Evolutionary conservation across 352 stramenopile genomes (phyloP).

Genomic region (Blastocystis sp.): DNA sequence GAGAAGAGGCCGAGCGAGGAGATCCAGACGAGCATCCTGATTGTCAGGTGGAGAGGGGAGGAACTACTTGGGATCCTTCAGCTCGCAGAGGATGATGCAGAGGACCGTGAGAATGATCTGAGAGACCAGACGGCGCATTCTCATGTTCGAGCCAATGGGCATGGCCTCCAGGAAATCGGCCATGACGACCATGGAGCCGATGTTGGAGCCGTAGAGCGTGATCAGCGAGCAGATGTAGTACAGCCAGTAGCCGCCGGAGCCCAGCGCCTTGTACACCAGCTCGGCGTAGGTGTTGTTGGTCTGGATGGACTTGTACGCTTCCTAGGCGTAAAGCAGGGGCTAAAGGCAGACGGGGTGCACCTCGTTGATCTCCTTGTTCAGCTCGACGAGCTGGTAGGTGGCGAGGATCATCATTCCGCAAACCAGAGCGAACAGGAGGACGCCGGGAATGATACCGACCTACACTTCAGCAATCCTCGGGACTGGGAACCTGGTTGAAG

Average conservation of each 20-base stretch:
- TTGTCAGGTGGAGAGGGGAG: neutral
- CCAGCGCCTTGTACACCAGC: conserved; percentile 55
- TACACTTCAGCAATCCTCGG: neutral
- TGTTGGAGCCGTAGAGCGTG: conserved; percentile 64
- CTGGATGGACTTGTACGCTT: conserved; percentile 22
- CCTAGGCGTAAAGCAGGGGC: conserved; percentile 10
- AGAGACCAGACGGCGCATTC: conserved; percentile 35
- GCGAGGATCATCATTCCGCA: conserved; percentile 65
- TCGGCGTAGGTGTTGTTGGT: conserved; percentile 66
- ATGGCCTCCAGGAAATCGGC: conserved; percentile 50
- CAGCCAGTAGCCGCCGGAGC: conserved; percentile 54
- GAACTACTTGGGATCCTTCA: conserved; percentile 59
- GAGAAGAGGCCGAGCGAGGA: conserved; percentile 65
- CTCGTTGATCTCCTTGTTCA: conserved; percentile 58
- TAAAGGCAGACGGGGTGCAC: conserved; percentile 6
- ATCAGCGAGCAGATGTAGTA: conserved; percentile 66
- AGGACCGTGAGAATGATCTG: conserved; percentile 63
- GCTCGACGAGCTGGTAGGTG: conserved; percentile 49
- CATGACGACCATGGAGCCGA: conserved; percentile 69
- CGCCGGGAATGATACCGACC: conserved; percentile 61
- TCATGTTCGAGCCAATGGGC: conserved; percentile 4
- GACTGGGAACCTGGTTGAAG: conserved; percentile 39
- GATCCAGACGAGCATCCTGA: conserved; percentile 52
- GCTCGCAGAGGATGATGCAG: conserved; percentile 43
- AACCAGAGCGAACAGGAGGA: conserved; percentile 58